Evolutionary conservation across 331 rosid genomes (phyloP).

Genomic region (Stylosanthes scabra): DNA sequence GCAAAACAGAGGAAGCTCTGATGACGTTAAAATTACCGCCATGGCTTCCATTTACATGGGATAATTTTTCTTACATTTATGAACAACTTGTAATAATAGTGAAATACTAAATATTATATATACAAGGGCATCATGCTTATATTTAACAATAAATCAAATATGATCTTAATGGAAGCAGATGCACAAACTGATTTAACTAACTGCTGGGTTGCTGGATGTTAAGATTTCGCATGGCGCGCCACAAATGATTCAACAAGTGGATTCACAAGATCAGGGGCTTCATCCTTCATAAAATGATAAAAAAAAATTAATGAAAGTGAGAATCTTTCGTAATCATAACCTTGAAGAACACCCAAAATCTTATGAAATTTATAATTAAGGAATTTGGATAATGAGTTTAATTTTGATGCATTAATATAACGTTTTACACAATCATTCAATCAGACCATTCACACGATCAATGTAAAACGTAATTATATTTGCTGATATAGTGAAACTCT

Average conservation of each 20-base stretch:
- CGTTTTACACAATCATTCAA: too few relatives aligned
- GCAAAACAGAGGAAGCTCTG: background rate
- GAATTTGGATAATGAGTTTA: too few relatives aligned
- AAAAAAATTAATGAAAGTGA: background rate
- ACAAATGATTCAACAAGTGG: constrained; percentile 89
- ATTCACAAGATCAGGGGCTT: constrained; percentile 93
- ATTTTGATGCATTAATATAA: too few relatives aligned
- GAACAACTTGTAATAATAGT: background rate
- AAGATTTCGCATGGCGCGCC: constrained; percentile 72
- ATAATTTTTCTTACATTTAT: background rate
- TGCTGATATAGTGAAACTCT: too few relatives aligned
- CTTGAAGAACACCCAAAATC: background rate
- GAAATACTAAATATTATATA: background rate
- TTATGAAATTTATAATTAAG: too few relatives aligned
- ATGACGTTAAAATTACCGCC: background rate
- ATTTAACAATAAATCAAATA: constrained; percentile 21
- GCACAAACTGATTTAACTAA: constrained; percentile 27
- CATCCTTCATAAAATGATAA: constrained; percentile 67
- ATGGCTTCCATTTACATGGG: background rate
- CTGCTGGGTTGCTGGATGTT: constrained; percentile 42
- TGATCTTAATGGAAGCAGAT: constrained; percentile 14
- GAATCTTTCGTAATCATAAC: background rate
- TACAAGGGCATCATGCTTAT: constrained; percentile 5
- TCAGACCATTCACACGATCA: too few relatives aligned
- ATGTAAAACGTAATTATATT: too few relatives aligned